Conservation (phyloP, 2,329 filamentous ascomycete genomes). For the Cordyceps fumosorosea region DNA sequence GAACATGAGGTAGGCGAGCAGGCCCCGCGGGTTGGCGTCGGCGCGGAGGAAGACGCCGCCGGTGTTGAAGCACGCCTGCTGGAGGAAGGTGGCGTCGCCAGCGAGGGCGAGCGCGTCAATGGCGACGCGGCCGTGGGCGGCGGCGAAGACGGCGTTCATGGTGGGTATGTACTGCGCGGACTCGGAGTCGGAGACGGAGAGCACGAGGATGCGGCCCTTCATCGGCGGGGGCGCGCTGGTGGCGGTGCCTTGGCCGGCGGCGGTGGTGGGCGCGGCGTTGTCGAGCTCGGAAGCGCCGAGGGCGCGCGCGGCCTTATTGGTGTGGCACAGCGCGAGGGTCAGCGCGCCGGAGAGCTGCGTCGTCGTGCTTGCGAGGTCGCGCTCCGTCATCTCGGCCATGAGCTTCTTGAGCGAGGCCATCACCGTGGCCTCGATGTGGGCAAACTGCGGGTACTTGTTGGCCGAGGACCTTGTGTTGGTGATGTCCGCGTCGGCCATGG, state of each 20-base stretch:
- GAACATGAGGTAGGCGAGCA: slow-evolving; percentile 93
- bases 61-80: slow-evolving; percentile 71
- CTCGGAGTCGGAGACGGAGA: slow-evolving; percentile 81
- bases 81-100: slow-evolving; percentile 83
- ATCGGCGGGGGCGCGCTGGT: slow-evolving; percentile 25
- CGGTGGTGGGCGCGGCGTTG: slow-evolving; percentile 20
- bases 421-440: slow-evolving; percentile 76
- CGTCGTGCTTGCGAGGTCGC: slow-evolving; percentile 64
- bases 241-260: slow-evolving; percentile 28
- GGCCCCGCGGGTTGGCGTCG: slow-evolving; percentile 52
- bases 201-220: slow-evolving; percentile 67
- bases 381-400: slow-evolving; percentile 58
- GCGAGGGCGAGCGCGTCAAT: slow-evolving; percentile 87
- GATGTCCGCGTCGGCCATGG: slow-evolving; percentile 46
- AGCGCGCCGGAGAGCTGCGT: slow-evolving; percentile 88
- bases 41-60: slow-evolving; percentile 49
- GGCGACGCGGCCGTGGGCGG: slow-evolving; percentile 77
- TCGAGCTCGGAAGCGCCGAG: slow-evolving; percentile 48
- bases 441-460: slow-evolving; percentile 93
- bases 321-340: slow-evolving; percentile 81
- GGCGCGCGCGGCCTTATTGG: slow-evolving; percentile 71
- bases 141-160: slow-evolving; percentile 98
- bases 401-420: slow-evolving; percentile 67
- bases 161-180: slow-evolving; percentile 93
- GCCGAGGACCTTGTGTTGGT: slow-evolving; percentile 40